Conservation (phyloP, 2,329 filamentous ascomycete genomes). For the Calonectria pteridis region DNA sequence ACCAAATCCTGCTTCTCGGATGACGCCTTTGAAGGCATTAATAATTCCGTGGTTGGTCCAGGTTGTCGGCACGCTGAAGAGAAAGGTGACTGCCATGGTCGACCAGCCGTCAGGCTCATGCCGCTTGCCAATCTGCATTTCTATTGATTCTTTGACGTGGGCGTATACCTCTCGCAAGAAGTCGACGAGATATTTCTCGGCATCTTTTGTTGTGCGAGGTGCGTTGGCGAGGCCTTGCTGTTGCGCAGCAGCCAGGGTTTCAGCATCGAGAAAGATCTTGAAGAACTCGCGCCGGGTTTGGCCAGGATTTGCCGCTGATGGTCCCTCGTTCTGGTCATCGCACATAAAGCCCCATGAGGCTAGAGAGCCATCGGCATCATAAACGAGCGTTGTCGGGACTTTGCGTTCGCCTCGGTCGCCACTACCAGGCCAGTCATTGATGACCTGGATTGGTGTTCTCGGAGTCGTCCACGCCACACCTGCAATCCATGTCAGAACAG, state of each 20-base stretch:
- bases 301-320: constrained; percentile 16
- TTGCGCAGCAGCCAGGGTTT: constrained; percentile 57
- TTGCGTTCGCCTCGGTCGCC: constrained; percentile 67
- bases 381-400: constrained; percentile 64
- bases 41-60: constrained; percentile 64
- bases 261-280: constrained; percentile 66
- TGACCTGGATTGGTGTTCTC: constrained; percentile 57
- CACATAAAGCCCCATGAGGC: constrained; percentile 68
- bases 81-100: constrained; percentile 62
- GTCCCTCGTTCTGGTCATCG: constrained; percentile 57
- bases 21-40: constrained; percentile 63
- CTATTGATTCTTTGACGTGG: constrained; percentile 61
- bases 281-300: constrained; percentile 63
- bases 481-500: constrained; percentile 15
- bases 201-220: constrained; percentile 56
- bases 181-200: constrained; percentile 61
- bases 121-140: constrained; percentile 53
- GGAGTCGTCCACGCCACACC: constrained; percentile 55
- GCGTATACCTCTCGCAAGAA: constrained; percentile 62
- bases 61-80: constrained; percentile 70
- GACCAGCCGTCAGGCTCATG: constrained; percentile 55
- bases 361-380: constrained; percentile 55
- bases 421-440: constrained; percentile 67
- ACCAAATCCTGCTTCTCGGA: constrained; percentile 63
- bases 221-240: constrained; percentile 57